Conservation (phyloP, 306 rosid species). For the Vachellia collinsii region DNA sequence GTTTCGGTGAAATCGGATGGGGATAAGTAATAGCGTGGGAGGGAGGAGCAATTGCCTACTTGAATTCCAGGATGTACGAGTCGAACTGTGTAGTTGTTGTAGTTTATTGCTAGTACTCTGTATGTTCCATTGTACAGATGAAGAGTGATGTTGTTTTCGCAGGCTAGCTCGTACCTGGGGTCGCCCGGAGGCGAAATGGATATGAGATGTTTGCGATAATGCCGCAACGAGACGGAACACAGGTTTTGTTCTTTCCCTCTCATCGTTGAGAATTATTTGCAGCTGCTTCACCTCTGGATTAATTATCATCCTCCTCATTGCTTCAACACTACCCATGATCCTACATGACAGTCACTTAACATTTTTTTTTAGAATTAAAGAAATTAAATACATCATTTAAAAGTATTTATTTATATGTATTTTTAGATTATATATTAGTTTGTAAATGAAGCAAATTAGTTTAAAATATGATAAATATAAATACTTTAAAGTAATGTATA, state of each 20-base stretch:
- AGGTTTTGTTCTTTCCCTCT: background rate
- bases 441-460: too few species aligned
- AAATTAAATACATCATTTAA: too few species aligned
- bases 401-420: too few species aligned
- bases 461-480: too few species aligned
- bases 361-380: too few species aligned
- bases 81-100: slow-evolving; percentile 38
- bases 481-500: too few species aligned
- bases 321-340: too few species aligned
- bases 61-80: slow-evolving; percentile 17
- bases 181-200: background rate
- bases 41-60: slow-evolving; percentile 5
- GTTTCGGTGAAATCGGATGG: background rate
- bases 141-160: slow-evolving; percentile 33
- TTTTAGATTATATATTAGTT: too few species aligned
- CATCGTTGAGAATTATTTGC: background rate
- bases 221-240: background rate
- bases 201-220: background rate
- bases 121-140: background rate
- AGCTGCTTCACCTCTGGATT: background rate
- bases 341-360: too few species aligned
- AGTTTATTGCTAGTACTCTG: slow-evolving; percentile 39
- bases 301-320: too few species aligned
- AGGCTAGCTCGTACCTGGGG: background rate
- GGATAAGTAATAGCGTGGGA: slow-evolving; percentile 23